These are phyloP conservation scores for Penicillium verrucosum DNA, from an alignment of 2,329 filamentous ascomycete genomes.

Conservation along the genomic window DNA sequence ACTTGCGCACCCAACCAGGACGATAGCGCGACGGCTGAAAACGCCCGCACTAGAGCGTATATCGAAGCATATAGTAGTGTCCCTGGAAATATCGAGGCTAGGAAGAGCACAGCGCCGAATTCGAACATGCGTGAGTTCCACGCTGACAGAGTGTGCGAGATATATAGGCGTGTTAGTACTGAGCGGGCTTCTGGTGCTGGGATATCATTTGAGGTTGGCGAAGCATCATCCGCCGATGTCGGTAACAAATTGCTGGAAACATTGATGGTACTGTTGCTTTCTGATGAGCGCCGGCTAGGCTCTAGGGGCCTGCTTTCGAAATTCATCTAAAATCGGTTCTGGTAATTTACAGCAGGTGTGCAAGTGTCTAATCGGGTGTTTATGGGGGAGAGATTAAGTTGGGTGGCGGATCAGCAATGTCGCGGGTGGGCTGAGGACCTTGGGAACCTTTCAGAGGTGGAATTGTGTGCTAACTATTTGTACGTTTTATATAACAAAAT, in stretches of 20 bases:
- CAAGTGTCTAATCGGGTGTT: background rate
- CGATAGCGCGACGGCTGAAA: slow-evolving; percentile 57
- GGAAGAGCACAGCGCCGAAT: slow-evolving; percentile 59
- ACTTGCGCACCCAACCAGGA: slow-evolving; percentile 58
- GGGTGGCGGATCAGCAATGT: background rate
- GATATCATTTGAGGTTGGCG: background rate
- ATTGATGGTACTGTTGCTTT: background rate
- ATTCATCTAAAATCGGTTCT: background rate
- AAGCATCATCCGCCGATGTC: background rate
- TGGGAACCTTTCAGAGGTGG: background rate
- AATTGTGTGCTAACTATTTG: background rate
- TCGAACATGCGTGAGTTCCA: slow-evolving; percentile 65
- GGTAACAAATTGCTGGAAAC: background rate
- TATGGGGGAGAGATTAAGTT: background rate
- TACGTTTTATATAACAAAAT: background rate
- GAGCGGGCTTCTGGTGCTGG: slow-evolving; percentile 4
- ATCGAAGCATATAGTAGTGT: slow-evolving; percentile 65
- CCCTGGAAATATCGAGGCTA: slow-evolving; percentile 54
- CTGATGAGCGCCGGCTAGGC: background rate
- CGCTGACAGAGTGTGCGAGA: slow-evolving; percentile 44
- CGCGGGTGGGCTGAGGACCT: slow-evolving; percentile 4
- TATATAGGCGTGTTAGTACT: slow-evolving; percentile 45
- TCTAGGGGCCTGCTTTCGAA: background rate
- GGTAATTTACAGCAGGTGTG: background rate
- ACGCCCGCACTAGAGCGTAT: slow-evolving; percentile 63